Evolutionary conservation across 306 rosid species (phyloP).

Genomic region (Glycyrrhiza uralensis): DNA sequence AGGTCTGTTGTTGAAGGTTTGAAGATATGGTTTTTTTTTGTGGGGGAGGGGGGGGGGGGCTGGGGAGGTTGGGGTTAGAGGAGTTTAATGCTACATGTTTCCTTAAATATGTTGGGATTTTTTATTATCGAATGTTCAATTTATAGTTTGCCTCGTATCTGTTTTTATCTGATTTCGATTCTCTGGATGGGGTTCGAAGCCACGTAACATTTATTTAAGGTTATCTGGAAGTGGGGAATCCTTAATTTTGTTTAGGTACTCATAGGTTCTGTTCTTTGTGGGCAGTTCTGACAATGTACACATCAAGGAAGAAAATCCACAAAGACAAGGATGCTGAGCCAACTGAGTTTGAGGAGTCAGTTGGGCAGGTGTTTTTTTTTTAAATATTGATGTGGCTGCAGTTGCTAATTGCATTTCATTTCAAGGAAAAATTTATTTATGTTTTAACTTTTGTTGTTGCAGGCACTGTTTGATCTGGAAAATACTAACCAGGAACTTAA

Average conservation of each 20-base stretch:
- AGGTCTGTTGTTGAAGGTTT: background rate
- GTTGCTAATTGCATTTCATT: background rate
- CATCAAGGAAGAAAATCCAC: constrained; percentile 66
- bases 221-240: background rate
- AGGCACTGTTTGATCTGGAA: constrained; percentile 83
- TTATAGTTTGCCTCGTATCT: background rate
- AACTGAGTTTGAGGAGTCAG: constrained; percentile 68
- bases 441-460: background rate
- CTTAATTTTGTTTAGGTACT: background rate
- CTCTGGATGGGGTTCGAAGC: background rate
- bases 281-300: constrained; percentile 51
- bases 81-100: background rate
- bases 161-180: too few species aligned
- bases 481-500: constrained; percentile 73
- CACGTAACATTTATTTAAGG: background rate
- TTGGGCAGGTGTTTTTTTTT: constrained; percentile 60
- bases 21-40: too few species aligned
- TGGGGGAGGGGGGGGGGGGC: too few species aligned
- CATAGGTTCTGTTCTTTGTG: background rate
- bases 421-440: background rate
- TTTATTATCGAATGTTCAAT: background rate
- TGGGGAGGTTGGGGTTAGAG: background rate
- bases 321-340: constrained; percentile 73
- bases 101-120: background rate
- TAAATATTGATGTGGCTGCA: background rate